Conservation (phyloP, 352 stramenopile genomes). For the Pythium coloratum region DNA sequence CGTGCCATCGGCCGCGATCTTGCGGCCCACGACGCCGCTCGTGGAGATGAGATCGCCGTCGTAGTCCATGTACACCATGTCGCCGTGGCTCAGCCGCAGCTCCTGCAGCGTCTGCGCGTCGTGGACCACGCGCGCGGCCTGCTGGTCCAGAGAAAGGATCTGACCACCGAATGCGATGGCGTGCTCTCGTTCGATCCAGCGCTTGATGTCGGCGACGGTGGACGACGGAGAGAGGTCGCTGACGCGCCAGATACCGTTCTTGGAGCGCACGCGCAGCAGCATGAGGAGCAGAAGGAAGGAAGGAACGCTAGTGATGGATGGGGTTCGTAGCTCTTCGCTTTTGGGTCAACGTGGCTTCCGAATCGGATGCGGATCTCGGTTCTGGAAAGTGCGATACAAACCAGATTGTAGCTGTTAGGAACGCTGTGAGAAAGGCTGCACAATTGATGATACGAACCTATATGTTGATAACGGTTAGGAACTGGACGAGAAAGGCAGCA, state of each 20-base stretch:
- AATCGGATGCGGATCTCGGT: not conserved
- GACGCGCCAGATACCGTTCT: constrained; percentile 89
- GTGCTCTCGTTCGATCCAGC: constrained; percentile 76
- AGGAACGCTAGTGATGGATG: not conserved
- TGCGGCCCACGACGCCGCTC: constrained; percentile 50
- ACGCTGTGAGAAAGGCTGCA: not conserved
- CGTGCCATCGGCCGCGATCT: constrained; percentile 80
- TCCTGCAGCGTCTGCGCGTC: constrained; percentile 60
- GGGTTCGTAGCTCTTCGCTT: not conserved
- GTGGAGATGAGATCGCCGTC: constrained; percentile 64
- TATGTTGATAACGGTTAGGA: not conserved
- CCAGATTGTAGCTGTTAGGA: not conserved
- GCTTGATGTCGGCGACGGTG: constrained; percentile 72
- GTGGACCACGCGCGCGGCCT: constrained; percentile 32
- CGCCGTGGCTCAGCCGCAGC: constrained; percentile 66
- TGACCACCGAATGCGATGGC: constrained; percentile 53
- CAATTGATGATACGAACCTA: not conserved
- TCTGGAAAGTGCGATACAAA: not conserved
- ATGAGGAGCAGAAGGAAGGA: constrained; percentile 28
- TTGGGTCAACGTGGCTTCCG: not conserved
- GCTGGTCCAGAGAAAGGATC: constrained; percentile 56
- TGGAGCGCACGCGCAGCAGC: constrained; percentile 84
- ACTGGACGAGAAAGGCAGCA: not conserved
- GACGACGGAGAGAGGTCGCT: constrained; percentile 55
- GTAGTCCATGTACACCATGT: constrained; percentile 83